Percentiles rank a stretch among this genome's conserved stretches.
Evolutionary conservation across 176 grass and related monocot genomes (phyloP).

Genomic region (Dendrocalamus sinicus): DNA sequence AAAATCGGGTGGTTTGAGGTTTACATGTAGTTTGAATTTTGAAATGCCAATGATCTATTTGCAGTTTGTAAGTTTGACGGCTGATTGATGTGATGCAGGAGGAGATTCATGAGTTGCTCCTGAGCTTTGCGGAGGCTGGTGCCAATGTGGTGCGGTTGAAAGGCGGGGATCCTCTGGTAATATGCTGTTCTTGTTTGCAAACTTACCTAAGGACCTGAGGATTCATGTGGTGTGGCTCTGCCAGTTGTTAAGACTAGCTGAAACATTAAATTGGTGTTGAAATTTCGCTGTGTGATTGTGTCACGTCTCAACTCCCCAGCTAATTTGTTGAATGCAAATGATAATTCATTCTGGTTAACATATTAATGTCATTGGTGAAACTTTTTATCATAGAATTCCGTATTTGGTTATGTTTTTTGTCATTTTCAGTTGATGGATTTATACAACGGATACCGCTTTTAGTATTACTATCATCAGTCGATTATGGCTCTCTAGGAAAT

Average conservation of each 20-base stretch:
- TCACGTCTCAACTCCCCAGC: background rate
- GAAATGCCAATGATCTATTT: background rate
- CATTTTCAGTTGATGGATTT: background rate
- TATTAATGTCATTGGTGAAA: background rate
- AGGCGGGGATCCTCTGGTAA: constrained; percentile 94
- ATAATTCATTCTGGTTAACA: background rate
- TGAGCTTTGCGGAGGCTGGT: constrained; percentile 92
- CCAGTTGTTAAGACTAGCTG: background rate
- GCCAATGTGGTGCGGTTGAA: constrained; percentile 96
- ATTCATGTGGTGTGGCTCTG: background rate
- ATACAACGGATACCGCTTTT: background rate
- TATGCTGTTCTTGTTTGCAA: background rate
- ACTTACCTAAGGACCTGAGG: background rate
- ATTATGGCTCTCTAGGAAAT: background rate
- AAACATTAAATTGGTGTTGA: background rate
- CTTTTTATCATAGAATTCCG: background rate
- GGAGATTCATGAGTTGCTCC: constrained; percentile 91
- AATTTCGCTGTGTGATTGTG: background rate
- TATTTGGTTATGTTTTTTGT: background rate
- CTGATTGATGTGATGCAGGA: constrained; percentile 60
- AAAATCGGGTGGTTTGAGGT: background rate
- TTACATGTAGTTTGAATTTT: background rate
- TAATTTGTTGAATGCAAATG: background rate
- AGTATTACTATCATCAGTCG: background rate
- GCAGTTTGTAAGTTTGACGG: background rate